Base-by-base conservation (phyloP, 1,284 basidiomycete genomes). In the Tetrapyrgos nigripes region DNA sequence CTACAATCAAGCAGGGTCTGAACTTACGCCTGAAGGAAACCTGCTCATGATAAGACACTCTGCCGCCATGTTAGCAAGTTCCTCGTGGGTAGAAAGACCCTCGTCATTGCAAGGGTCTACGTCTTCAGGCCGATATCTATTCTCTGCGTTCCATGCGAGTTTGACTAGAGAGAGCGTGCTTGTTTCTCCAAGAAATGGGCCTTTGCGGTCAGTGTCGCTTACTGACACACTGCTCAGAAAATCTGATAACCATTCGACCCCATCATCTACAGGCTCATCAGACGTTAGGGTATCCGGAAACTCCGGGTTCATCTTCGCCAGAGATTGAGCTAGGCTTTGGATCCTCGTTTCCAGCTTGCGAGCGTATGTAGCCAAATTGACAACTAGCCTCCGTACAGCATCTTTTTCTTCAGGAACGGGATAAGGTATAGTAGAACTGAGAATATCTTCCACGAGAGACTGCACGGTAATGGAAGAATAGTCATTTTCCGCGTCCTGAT, bases 301-400 rank as follows among this genome's bases (percentile, higher is more conserved):
- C n/a, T 40, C 14, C 5, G 37, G 13, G 19, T 40, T 8, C 17
- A 40, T 40, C 17, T n/a, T 40, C 37, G 37, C 13, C 4, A 40
- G 37, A 40, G 13, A n/a, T 17, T 40, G 37, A 17, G 19, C 37
- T 17, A 40, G 37, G 8, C 37, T n/a, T 17, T 40, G 19, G 4
- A 40, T 40, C 17, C 37, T 40, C 17, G 5, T 40, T 26, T 66
- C 64, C 9, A 66, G 43, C 17, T 23, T 51, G 26, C 55, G 55
- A 4, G 62, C 60, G 44, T 64, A 62, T 24, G 55, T 58, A 2
- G 64, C 61, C 28, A 66, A 48, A 33, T 61, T 55, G 17, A 61
- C 52, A n/a, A 66, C 33, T 10, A 61, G 53, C 8, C 52, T 40
- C 45, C 58, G 31, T 9, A 62, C 31, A 19, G 49, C 29, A 17